Percentiles rank a stretch among this genome's conserved stretches.
Evolutionary conservation across 371 early-diverging fungal species (phyloP).

Genomic region (Entomophthora muscae): DNA sequence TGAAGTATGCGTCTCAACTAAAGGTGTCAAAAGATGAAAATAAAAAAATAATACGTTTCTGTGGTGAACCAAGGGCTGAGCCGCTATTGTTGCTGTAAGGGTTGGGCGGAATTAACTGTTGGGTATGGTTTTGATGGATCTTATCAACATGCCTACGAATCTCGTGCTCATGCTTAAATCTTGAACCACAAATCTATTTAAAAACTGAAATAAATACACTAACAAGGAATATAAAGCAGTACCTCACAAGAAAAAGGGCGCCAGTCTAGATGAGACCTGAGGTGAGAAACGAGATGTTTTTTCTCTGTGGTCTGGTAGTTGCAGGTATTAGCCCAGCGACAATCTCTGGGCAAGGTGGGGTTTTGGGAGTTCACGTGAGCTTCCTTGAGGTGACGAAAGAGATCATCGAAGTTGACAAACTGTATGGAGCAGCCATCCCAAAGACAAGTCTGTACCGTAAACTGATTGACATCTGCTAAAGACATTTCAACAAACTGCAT

Average conservation of each 20-base stretch:
- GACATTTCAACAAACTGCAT: neutral
- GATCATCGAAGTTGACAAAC: neutral
- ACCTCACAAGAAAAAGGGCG: slow-evolving; percentile 9
- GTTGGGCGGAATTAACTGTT: neutral
- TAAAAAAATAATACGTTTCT: neutral
- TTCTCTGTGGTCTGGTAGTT: slow-evolving; percentile 1
- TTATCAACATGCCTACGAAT: slow-evolving; percentile 5
- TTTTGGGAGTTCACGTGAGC: slow-evolving; percentile 1
- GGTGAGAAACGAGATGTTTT: slow-evolving; percentile 7
- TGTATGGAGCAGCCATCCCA: neutral
- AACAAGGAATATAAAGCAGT: neutral
- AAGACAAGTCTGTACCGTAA: no score
- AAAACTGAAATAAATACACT: neutral
- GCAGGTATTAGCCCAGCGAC: slow-evolving; percentile 3
- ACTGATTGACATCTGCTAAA: neutral
- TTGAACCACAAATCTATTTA: neutral
- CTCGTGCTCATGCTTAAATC: slow-evolving; percentile 8
- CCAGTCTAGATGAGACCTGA: slow-evolving; percentile 9
- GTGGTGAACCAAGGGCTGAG: neutral
- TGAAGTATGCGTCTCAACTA: neutral
- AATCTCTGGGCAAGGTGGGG: neutral
- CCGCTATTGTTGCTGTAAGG: neutral
- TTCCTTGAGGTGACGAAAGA: slow-evolving; percentile 2
- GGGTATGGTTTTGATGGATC: neutral
- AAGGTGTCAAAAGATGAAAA: neutral